Percentiles rank a stretch among this genome's conserved stretches.
Evolutionary conservation across 192 early-diverging fungal species (phyloP).

Genomic region (Entomortierella beljakovae): DNA sequence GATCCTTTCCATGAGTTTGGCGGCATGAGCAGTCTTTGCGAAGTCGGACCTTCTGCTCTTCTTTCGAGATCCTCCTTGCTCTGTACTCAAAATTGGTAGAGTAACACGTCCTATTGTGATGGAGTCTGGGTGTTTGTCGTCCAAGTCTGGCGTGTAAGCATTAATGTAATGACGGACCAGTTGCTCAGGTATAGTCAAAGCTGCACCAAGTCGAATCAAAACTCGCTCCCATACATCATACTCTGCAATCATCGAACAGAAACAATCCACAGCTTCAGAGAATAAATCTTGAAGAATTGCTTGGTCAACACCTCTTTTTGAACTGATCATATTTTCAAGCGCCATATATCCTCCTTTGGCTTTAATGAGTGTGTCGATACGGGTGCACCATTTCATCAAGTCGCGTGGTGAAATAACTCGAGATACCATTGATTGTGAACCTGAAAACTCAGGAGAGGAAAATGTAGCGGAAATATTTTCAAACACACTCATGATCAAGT

Average conservation of each 20-base stretch:
- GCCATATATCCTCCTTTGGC: slow-evolving; percentile 37
- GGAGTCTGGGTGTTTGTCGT: slow-evolving; percentile 38
- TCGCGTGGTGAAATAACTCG: slow-evolving; percentile 85
- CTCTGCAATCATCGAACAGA: slow-evolving; percentile 84
- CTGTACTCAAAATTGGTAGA: slow-evolving; percentile 49
- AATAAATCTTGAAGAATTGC: slow-evolving; percentile 74
- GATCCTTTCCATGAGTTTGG: slow-evolving; percentile 87
- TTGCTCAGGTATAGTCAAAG: slow-evolving; percentile 73
- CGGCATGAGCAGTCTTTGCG: slow-evolving; percentile 86
- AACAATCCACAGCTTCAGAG: slow-evolving; percentile 89
- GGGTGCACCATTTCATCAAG: slow-evolving; percentile 91
- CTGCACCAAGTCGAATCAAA: slow-evolving; percentile 71
- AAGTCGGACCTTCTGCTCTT: slow-evolving; percentile 69
- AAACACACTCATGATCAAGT: slow-evolving; percentile 68
- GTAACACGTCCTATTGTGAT: slow-evolving; percentile 70
- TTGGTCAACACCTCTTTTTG: slow-evolving; percentile 54
- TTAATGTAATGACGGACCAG: slow-evolving; percentile 78
- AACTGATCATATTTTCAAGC: slow-evolving; percentile 41
- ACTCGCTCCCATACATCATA: slow-evolving; percentile 71
- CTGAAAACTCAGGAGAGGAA: slow-evolving; percentile 36
- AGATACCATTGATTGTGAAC: slow-evolving; percentile 57
- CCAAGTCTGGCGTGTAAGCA: slow-evolving; percentile 73
- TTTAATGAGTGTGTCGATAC: slow-evolving; percentile 68
- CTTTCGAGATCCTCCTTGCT: slow-evolving; percentile 47
- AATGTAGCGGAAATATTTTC: slow-evolving; percentile 46